Evolutionary conservation across 805 yeast species (phyloP).

Genomic region (Wickerhamomyces chambardii): DNA sequence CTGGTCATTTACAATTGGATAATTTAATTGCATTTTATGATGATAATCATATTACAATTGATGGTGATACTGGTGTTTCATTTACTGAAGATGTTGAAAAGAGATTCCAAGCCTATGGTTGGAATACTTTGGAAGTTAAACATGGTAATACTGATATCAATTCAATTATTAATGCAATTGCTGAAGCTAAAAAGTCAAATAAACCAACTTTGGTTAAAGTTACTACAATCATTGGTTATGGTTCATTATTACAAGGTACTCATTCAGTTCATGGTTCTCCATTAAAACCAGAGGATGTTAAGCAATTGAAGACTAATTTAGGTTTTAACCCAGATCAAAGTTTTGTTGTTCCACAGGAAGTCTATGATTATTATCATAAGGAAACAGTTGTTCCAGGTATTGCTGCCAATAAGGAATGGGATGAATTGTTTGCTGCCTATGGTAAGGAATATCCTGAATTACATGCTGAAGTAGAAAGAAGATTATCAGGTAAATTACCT

Average conservation of each 20-base stretch:
- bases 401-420: constrained; percentile 69
- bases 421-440: constrained; percentile 52
- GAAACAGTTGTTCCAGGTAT: constrained; percentile 52
- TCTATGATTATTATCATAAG: constrained; percentile 56
- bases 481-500: constrained; percentile 75
- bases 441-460: constrained; percentile 60
- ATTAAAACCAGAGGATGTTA: constrained; percentile 85
- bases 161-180: constrained; percentile 67
- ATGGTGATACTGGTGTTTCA: constrained; percentile 83
- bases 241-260: constrained; percentile 79
- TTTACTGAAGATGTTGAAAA: constrained; percentile 87
- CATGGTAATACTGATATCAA: constrained; percentile 76
- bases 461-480: constrained; percentile 74
- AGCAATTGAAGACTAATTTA: constrained; percentile 71
- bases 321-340: constrained; percentile 85
- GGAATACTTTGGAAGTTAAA: constrained; percentile 75
- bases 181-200: constrained; percentile 69
- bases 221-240: constrained; percentile 90
- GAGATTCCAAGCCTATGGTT: constrained; percentile 88
- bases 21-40: constrained; percentile 94
- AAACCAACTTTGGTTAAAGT: constrained; percentile 90
- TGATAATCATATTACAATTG: constrained; percentile 94
- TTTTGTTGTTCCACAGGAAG: constrained; percentile 79
- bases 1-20: constrained; percentile 92
- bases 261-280: constrained; percentile 96